phyloP scores from a whole-genome alignment of 805 yeast genomes.

The Zygotorulaspora danielsina region DNA sequence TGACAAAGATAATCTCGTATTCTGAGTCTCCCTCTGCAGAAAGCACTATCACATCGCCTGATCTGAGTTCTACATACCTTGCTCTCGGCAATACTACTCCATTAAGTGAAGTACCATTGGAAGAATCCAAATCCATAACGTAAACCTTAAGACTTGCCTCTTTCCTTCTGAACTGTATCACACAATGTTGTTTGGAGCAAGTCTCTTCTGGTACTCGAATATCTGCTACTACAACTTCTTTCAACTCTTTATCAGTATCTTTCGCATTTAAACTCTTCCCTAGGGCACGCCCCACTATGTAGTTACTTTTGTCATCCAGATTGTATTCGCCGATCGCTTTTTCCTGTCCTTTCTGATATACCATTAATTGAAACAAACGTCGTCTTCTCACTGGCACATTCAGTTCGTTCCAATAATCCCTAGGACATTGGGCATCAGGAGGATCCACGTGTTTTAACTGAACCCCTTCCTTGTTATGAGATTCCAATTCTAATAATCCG shows the following conservation, averaged over 20 bases:
- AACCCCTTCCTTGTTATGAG: constrained; percentile 35
- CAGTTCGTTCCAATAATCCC: constrained; percentile 15
- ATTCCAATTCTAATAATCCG: constrained; percentile 42
- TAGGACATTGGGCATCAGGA: constrained; percentile 32
- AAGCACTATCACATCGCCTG: constrained; percentile 41
- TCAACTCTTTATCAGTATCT: constrained; percentile 10
- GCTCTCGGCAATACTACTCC: constrained; percentile 38
- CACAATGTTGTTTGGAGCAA: constrained; percentile 49
- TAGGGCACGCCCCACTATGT: constrained; percentile 38
- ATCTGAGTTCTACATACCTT: constrained; percentile 41
- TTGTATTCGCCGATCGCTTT: constrained; percentile 22
- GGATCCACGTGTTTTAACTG: constrained; percentile 41
- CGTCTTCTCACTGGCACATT: constrained; percentile 22
- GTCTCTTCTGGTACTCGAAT: constrained; percentile 36
- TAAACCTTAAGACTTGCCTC: constrained; percentile 33
- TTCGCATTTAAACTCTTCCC: constrained; percentile 6
- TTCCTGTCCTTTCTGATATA: constrained; percentile 31
- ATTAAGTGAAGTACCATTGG: constrained; percentile 46
- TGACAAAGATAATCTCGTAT: constrained; percentile 25
- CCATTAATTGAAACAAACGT: constrained; percentile 27
- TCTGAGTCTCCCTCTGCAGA: constrained; percentile 36
- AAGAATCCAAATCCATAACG: constrained; percentile 45
- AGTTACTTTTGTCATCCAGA: constrained; percentile 29
- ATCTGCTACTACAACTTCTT: constrained; percentile 35
- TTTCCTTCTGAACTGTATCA: constrained; percentile 40